Percentiles rank a stretch among this genome's conserved stretches.
Evolutionary conservation across 805 yeast species (phyloP).

Genomic region (Brettanomyces nanus): DNA sequence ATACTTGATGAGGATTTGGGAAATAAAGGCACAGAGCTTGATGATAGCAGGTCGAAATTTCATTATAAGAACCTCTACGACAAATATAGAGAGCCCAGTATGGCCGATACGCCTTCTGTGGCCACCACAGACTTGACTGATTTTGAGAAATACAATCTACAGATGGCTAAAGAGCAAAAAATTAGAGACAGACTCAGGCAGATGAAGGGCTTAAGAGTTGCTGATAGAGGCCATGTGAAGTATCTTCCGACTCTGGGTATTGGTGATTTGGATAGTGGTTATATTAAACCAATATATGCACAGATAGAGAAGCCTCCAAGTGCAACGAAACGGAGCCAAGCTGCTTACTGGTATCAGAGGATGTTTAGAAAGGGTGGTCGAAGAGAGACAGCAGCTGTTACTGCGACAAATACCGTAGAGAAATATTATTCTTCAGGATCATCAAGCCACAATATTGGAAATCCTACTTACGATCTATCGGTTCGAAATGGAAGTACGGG

Average conservation of each 20-base stretch:
- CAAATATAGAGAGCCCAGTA: constrained; percentile 6
- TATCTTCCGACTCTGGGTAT: constrained; percentile 15
- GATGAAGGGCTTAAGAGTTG: constrained; percentile 2
- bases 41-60: constrained; percentile 10
- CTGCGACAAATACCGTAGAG: background rate
- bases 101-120: background rate
- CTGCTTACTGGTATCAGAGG: background rate
- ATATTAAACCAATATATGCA: constrained; percentile 4
- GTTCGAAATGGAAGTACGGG: no score
- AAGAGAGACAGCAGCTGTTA: background rate
- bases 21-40: constrained; percentile 2
- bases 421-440: no score
- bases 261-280: constrained; percentile 15
- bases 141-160: constrained; percentile 22
- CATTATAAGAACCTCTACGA: constrained; percentile 20
- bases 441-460: no score
- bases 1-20: constrained; percentile 15
- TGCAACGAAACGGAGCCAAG: background rate
- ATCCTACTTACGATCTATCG: no score
- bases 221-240: constrained; percentile 4
- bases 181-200: constrained; percentile 15
- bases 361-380: background rate
- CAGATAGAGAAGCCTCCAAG: background rate
- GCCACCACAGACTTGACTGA: constrained; percentile 13
- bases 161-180: constrained; percentile 19